phyloP scores from a whole-genome alignment of 148 eudicot species.

The Silene uniflora region DNA sequence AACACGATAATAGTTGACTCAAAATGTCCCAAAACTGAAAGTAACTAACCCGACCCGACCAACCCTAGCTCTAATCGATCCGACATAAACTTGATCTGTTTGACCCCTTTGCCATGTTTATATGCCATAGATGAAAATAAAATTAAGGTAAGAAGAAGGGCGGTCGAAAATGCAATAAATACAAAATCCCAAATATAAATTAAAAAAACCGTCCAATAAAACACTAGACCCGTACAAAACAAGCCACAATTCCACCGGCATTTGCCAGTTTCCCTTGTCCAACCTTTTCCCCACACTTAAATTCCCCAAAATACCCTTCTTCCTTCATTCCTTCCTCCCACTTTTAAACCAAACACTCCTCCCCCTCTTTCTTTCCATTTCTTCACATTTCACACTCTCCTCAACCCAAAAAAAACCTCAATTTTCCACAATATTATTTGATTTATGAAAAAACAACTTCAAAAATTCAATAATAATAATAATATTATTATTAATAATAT shows the following conservation, averaged over 20 bases:
- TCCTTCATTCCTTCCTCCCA: background rate
- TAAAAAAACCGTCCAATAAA: slow-evolving; percentile 25
- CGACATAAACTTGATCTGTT: no score
- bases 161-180: slow-evolving; percentile 27
- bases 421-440: background rate
- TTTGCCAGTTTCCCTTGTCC: slow-evolving; percentile 44
- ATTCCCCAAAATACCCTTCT: slow-evolving; percentile 14
- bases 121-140: no score
- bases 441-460: background rate
- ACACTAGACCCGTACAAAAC: slow-evolving; percentile 16
- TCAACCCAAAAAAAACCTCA: no score
- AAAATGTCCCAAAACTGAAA: no score
- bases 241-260: slow-evolving; percentile 37
- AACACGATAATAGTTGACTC: no score
- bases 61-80: no score
- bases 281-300: slow-evolving; percentile 43
- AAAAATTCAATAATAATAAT: no score
- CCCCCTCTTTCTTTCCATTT: slow-evolving; percentile 2
- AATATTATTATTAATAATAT: no score
- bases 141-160: slow-evolving; percentile 7
- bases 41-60: no score
- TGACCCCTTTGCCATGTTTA: no score
- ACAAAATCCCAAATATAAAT: background rate
- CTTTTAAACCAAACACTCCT: background rate
- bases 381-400: slow-evolving; percentile 13